phyloP scores from a whole-genome alignment of 2,329 filamentous ascomycete species.

The Magnaporthales sp. region DNA sequence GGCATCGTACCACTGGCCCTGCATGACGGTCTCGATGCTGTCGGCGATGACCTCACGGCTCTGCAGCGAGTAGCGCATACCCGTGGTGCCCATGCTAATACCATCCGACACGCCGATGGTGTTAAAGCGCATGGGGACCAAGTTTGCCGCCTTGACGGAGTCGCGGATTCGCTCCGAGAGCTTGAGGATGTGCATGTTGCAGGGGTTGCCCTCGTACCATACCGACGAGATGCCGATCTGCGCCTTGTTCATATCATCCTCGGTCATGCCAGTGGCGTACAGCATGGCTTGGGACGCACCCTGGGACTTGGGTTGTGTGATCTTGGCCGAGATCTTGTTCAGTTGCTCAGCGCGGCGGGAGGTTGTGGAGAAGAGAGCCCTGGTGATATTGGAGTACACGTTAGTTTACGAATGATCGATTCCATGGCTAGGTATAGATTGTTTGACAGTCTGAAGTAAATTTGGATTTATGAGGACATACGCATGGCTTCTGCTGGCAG shows the following conservation, averaged over 20 bases:
- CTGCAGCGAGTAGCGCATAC: conserved; percentile 81
- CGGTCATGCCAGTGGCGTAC: conserved; percentile 83
- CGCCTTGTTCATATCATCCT: conserved; percentile 87
- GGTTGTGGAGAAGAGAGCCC: conserved; percentile 42
- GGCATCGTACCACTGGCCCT: conserved; percentile 96
- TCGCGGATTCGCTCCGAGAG: conserved; percentile 67
- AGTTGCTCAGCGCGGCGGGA: conserved; percentile 47
- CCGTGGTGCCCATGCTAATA: conserved; percentile 96
- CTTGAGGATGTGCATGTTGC: conserved; percentile 97
- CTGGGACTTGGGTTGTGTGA: conserved; percentile 97
- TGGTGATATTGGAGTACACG: background rate
- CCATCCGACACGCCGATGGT: conserved; percentile 96
- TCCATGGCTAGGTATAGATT: background rate
- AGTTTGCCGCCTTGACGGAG: conserved; percentile 57
- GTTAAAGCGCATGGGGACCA: conserved; percentile 97
- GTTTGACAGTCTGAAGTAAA: background rate
- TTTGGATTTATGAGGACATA: background rate
- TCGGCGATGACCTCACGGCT: conserved; percentile 95
- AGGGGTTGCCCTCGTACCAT: conserved; percentile 97
- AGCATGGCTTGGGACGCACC: conserved; percentile 98
- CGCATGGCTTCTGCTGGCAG: conserved; percentile 9
- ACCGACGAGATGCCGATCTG: conserved; percentile 97
- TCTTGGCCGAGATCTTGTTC: conserved; percentile 75
- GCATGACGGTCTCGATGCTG: conserved; percentile 98
- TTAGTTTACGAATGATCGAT: conserved; percentile 1